Percentiles rank a stretch among this genome's conserved stretches.
Conservation (phyloP, 2,329 filamentous ascomycete species). For the Monosporascus sp. region DNA sequence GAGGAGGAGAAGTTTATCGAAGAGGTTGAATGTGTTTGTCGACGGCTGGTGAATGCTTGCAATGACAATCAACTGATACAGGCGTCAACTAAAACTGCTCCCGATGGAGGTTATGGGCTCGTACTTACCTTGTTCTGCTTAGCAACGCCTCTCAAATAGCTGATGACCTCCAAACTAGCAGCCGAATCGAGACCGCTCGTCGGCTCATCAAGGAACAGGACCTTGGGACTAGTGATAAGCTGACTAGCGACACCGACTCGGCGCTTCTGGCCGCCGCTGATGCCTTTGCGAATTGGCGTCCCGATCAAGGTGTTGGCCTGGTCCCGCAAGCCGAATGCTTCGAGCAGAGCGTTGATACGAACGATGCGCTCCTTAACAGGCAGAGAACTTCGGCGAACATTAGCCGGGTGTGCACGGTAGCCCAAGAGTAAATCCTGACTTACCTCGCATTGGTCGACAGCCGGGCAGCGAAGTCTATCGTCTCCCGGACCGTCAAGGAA, state of each 20-base stretch:
- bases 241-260: constrained; percentile 75
- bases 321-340: constrained; percentile 65
- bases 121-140: constrained; percentile 55
- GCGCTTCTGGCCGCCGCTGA: constrained; percentile 81
- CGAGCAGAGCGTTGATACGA: constrained; percentile 61
- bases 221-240: constrained; percentile 73
- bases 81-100: too few relatives aligned
- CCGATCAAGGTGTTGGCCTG: constrained; percentile 71
- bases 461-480: constrained; percentile 69
- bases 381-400: constrained; percentile 24
- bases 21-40: constrained; percentile 70
- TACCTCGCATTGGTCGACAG: constrained; percentile 52
- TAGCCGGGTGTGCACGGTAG: neutral
- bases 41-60: constrained; percentile 84
- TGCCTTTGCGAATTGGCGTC: constrained; percentile 75
- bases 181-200: constrained; percentile 79
- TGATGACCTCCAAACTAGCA: constrained; percentile 70
- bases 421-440: constrained; percentile 5
- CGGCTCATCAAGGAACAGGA: constrained; percentile 79
- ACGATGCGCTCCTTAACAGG: constrained; percentile 49
- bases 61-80: constrained; percentile 62
- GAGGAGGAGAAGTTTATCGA: constrained; percentile 72
- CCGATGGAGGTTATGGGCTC: too few relatives aligned
- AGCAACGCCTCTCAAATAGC: constrained; percentile 62
- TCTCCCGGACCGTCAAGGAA: constrained; percentile 74